Conservation (phyloP, 768 basidiomycete genomes). For the Suillus lakei region DNA sequence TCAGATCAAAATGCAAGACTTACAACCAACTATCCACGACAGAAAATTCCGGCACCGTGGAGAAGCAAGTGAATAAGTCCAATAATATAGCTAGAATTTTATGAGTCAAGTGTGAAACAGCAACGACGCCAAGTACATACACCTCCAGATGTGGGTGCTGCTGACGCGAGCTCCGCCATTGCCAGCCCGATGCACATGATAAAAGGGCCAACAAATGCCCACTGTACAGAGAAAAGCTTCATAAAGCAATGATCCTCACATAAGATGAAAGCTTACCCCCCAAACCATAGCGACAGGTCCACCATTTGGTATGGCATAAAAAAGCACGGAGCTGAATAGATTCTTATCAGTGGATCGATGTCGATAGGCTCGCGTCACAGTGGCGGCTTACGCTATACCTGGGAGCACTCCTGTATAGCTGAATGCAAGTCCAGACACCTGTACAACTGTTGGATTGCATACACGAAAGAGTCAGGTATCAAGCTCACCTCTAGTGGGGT, state of each 20-base stretch:
- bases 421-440: slow-evolving; percentile 35
- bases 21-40: slow-evolving; percentile 48
- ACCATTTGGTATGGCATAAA: slow-evolving; percentile 3
- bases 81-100: neutral
- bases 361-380: neutral
- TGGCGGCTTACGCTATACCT: slow-evolving; percentile 12
- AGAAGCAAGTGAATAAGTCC: slow-evolving; percentile 3
- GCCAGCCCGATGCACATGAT: slow-evolving; percentile 66
- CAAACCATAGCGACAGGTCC: slow-evolving; percentile 1
- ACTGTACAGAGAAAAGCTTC: slow-evolving; percentile 39
- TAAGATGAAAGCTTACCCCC: slow-evolving; percentile 1
- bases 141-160: slow-evolving; percentile 1
- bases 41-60: neutral
- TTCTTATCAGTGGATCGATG: neutral
- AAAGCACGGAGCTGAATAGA: slow-evolving; percentile 5
- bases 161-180: slow-evolving; percentile 64
- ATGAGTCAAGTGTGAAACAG: neutral
- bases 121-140: neutral
- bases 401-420: slow-evolving; percentile 36
- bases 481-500: slow-evolving; percentile 22
- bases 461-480: neutral
- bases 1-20: slow-evolving; percentile 17
- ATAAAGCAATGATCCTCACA: neutral
- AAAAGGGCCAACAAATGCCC: slow-evolving; percentile 67
- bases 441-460: neutral